Evolutionary conservation across 305 asterid genomes (phyloP).

Genomic region (Lippia alba): DNA sequence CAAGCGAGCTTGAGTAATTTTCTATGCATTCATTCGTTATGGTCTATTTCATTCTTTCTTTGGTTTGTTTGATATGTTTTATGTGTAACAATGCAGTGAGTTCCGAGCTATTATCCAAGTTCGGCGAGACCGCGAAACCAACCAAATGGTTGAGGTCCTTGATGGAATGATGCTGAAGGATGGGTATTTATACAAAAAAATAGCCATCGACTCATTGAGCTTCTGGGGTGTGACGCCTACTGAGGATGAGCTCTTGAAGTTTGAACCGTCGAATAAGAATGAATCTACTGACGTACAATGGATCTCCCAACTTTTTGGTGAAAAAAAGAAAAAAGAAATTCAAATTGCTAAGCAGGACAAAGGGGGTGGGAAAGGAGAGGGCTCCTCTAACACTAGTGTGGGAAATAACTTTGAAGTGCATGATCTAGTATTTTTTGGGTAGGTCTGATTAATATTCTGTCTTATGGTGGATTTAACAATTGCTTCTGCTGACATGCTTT

Average conservation of each 20-base stretch:
- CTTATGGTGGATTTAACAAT: constrained; percentile 19
- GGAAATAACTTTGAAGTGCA: constrained; percentile 72
- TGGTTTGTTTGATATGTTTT: constrained; percentile 30
- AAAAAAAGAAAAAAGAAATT: constrained; percentile 57
- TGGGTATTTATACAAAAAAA: constrained; percentile 87
- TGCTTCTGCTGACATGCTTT: constrained; percentile 35
- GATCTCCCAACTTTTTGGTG: constrained; percentile 89
- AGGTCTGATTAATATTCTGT: constrained; percentile 36
- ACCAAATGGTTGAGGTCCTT: constrained; percentile 67
- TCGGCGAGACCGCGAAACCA: constrained; percentile 94
- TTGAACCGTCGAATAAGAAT: constrained; percentile 78
- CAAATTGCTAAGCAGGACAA: constrained; percentile 47
- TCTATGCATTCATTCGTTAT: constrained; percentile 27
- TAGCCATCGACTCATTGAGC: constrained; percentile 73
- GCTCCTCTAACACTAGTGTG: constrained; percentile 59
- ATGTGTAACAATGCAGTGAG: constrained; percentile 57
- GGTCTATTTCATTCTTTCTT: constrained; percentile 21
- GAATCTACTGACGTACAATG: constrained; percentile 76
- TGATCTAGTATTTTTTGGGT: constrained; percentile 94
- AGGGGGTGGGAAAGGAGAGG: constrained; percentile 70
- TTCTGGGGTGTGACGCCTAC: constrained; percentile 87
- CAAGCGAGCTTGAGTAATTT: constrained; percentile 90
- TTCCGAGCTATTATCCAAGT: constrained; percentile 86
- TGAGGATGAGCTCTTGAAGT: constrained; percentile 88
- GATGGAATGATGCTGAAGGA: constrained; percentile 98